These are phyloP conservation scores for Neonectria magnoliae DNA, from an alignment of 2,329 filamentous ascomycete genomes.

Conservation along the genomic window DNA sequence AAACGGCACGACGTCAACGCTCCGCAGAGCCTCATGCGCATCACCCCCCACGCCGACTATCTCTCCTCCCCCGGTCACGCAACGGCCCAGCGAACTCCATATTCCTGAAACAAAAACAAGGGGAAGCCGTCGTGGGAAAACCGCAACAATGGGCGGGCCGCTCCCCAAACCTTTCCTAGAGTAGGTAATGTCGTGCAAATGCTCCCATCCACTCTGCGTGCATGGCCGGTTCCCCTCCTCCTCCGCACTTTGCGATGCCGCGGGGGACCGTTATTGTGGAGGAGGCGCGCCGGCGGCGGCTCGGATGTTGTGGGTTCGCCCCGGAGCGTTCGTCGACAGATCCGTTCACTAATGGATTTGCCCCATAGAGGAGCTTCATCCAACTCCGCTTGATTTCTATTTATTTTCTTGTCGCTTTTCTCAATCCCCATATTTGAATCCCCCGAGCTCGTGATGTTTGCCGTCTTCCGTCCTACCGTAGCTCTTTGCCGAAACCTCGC, in stretches of 20 bases:
- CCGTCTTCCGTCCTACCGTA: conserved; percentile 24
- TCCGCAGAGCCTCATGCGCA: conserved; percentile 11
- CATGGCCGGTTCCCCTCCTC: not conserved
- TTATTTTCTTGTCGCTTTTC: conserved; percentile 2
- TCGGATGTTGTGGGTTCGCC: not conserved
- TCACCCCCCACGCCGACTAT: not conserved
- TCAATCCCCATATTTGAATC: not conserved
- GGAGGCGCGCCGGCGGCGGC: not conserved
- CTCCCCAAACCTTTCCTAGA: conserved; percentile 25
- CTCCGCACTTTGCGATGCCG: not conserved
- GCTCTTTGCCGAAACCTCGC: conserved; percentile 22
- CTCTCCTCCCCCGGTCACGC: not conserved
- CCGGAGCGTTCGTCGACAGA: not conserved
- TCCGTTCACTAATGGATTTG: not conserved
- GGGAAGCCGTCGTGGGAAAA: not conserved
- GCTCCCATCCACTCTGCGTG: not conserved
- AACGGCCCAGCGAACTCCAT: not conserved
- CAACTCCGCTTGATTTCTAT: not conserved
- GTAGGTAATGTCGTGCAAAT: conserved; percentile 27
- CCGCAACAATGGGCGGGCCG: conserved; percentile 1
- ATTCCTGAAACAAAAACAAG: not conserved
- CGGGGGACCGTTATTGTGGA: not conserved
- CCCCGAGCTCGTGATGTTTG: not conserved
- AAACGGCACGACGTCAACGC: not conserved
- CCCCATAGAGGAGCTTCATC: not conserved